phyloP scores from a whole-genome alignment of 768 basidiomycete genomes.

The Cystofilobasidium macerans region DNA sequence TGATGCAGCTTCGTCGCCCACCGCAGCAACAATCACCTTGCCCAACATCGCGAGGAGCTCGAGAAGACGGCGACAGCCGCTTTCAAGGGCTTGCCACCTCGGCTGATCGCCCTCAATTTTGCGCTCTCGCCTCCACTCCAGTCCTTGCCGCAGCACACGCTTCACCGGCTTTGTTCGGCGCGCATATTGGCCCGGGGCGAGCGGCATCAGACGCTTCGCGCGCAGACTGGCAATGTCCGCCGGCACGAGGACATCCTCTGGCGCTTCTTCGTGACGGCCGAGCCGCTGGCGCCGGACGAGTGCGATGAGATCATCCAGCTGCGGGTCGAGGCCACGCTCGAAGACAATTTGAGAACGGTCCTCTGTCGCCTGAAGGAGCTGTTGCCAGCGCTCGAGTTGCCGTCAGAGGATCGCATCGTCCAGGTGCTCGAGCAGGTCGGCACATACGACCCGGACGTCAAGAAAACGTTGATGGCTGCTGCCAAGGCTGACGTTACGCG shows the following conservation, averaged over 20 bases:
- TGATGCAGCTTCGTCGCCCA: background rate
- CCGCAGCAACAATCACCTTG: conserved; percentile 80
- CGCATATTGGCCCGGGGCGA: conserved; percentile 64
- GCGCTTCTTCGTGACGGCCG: conserved; percentile 54
- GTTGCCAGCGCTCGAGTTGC: conserved; percentile 46
- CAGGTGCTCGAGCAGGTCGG: conserved; percentile 44
- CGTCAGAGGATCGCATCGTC: conserved; percentile 49
- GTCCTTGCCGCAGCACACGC: conserved; percentile 46
- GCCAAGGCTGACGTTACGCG: conserved; percentile 41
- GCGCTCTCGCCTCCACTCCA: conserved; percentile 40
- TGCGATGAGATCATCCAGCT: conserved; percentile 50
- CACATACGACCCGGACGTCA: conserved; percentile 41
- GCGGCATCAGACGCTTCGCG: conserved; percentile 69
- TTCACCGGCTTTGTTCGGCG: conserved; percentile 65
- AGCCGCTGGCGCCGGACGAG: conserved; percentile 44
- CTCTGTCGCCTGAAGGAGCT: conserved; percentile 50
- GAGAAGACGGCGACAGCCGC: conserved; percentile 33
- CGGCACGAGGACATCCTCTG: conserved; percentile 71
- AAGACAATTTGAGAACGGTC: conserved; percentile 59
- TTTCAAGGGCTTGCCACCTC: conserved; percentile 44
- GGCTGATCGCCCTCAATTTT: conserved; percentile 76
- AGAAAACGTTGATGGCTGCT: conserved; percentile 29
- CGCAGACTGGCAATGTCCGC: conserved; percentile 44
- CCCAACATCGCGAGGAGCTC: conserved; percentile 63
- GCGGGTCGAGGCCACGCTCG: conserved; percentile 40